Evolutionary conservation across 2,329 filamentous ascomycete genomes (phyloP), one percentile per base, ranked within the genome.

Genomic region (Fusarium succisae): DNA sequence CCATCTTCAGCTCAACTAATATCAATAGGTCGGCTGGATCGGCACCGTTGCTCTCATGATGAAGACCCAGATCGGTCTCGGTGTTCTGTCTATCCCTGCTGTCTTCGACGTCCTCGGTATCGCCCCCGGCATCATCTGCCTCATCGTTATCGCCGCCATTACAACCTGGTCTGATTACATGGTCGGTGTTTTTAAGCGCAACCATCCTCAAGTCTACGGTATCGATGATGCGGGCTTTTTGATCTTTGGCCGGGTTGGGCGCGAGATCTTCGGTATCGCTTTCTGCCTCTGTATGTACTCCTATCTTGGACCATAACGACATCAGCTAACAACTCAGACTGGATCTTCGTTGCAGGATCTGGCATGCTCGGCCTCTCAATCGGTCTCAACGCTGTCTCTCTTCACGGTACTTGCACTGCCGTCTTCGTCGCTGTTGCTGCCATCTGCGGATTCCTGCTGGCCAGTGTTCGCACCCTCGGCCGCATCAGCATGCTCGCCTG

Each of bases 191-290:
- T 89, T 89, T 79, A 89, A 89, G 76, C 75, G 86, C 28, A 79
- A 80, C 26, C 87, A 89, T 71, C 83, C 83, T 5, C 82, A 86
- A 48, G 85, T 89, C 2, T 89, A 89, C 73, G 83, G 86, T 45
- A 87, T 89, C 64, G 87, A 88, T 58, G 87, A 89, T 69, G 87
- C 85, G 2, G 87, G 86, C 22, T 70, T 69, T 8, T 78, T 88
- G 37, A 81, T 89, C 18, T 86, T 87, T 69, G 87, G 87, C 22
- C 82, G 79, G 3, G 60, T 83, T 7, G 86, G 87, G 1, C 82
- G 84, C 7, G 84, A 85, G 61, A 61, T 86, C 30, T 81, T 88
- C 26, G 83, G 80, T 8, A 68, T 75, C 47, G 75, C 78, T 9
- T 81, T 83, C 69, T 78, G 79, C 70, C 64, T 87, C 58, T 81